Base-by-base conservation (phyloP, 2,329 filamentous ascomycete genomes). In the Penicillium sp. region DNA sequence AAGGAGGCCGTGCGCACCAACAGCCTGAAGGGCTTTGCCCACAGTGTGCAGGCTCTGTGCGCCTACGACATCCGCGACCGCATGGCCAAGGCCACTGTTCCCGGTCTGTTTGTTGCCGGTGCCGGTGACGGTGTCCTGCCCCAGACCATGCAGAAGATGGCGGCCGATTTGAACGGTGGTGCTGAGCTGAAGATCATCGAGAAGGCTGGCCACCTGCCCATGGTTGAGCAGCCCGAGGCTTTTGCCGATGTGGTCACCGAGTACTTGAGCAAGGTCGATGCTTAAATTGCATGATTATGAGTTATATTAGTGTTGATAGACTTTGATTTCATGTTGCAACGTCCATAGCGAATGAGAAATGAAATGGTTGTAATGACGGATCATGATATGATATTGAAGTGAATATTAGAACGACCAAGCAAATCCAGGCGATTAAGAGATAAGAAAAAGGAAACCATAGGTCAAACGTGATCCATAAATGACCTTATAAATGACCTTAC, bases 141-240 rank as follows among this genome's bases (percentile, higher is more conserved):
- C 0, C 86, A 86, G 76, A 88, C 87, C 4, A 95, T 96, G 90
- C 85, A 87, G 51, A 85, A 85, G 14, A 90, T 92, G 81, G 84
- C 81, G 52, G 79, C 73, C 0, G 69, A 76, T 18, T 70, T 90
- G 41, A 86, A 87, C 9, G 69, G 72, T 0, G 83, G 82, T 0
- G 82, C 81, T 0, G 80, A 84, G 55, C 80, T 92, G 61, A 84
- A 81, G 69, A 73, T 89, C 54, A 82, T 95, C 9, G 83, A 89
- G 0, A 77, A 81, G 8, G 85, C 90, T 0, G 91, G 91, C 0
- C 91, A 96, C 76, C 73, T 96, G 66, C 91, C 91, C 0, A 95
- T 95, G 89, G 86, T 86, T 46, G 91, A 95, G 74, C 82, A 85
- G 61, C 86, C 89, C 0, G 74, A 79, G 54, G 85, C 81, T 4